Evolutionary conservation across 169 alveolate species (phyloP), one percentile per base, ranked within the genome.

Genomic region (Cryptosporidium viatorum): DNA sequence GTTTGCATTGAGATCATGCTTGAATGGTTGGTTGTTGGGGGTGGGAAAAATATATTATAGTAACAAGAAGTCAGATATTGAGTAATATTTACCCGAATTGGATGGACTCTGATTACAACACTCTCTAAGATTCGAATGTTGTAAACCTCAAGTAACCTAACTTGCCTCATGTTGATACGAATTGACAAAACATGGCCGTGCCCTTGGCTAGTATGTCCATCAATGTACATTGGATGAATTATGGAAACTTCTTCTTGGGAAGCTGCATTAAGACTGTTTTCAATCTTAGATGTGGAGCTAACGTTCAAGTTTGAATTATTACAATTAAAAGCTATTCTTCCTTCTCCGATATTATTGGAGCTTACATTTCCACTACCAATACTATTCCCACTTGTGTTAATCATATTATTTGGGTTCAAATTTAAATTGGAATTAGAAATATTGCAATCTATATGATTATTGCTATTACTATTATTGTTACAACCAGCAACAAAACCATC

Each of bases 101-200:
- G 89, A 45, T 80, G 69, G 18, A 80, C 89, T 45, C 75, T 80
- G 23, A 65, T 65, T 29, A 80, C 55, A 60, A 80, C 68, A 41
- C 89, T 80, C 18, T 80, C 89, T 7, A 80, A n/a, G 21, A 80
- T 80, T 26, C 51, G 51, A 23, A 65, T 62, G 51, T 80, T 80
- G 12, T 41, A 62, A 1, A 65, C 16, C 6, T 65, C 89, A 26
- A 59, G 48, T 39, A 80, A 43, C 7, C 41, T 80, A 2, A 80
- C 48, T 6, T 80, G 73, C 51, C 89, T 80, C 75, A 65, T 65
- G 26, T 65, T 62, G 31, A 65, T 43, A 58, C 89, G 51, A 37
- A 80, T 59, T 41, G 89, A 80, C 35, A 80, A 62, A 43, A 80
- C 80, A 80, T 80, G 75, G 0, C 89, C 75, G 41, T 80, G 89